Evolutionary conservation across 805 yeast genomes (phyloP), one percentile per base, ranked within the genome.

Genomic region (Komagataella populi): DNA sequence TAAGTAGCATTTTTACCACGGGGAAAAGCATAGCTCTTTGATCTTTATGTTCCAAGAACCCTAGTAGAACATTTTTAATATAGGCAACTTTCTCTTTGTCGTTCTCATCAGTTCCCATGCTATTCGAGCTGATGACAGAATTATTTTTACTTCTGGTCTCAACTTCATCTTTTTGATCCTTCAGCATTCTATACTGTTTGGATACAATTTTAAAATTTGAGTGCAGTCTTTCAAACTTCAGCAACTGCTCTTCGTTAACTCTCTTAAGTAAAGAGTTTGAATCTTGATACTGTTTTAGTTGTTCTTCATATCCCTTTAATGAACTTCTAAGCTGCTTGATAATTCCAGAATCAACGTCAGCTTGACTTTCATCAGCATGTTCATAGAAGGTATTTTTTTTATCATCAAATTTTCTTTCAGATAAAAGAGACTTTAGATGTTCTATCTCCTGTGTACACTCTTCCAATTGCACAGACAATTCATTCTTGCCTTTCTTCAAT

Each of bases 41-140:
- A n/a, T 91, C 99, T 60, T 77, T 85, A 62, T 87, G 96, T 60
- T 90, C 96, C 51, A 93, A 66, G 63, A 85, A 93, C 2, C 97
- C 97, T 2, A 91, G 69, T n/a, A 91, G 65, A 2, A 91, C 96
- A 62, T 93, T 93, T 63, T 86, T 87, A 50, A 89, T 73, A 62
- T 91, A 91, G 10, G 95, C 87, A 18, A 83, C 72, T 58, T 80
- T 84, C 48, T 71, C 73, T 16, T 62, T 62, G 22, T 60, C 61
- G 17, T 68, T 70, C 3, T 60, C 65, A 36, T 54, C 56, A 5
- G 54, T 18, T 44, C 30, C 22, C 24, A 4, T 18, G 48, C 24
- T 22, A n/a, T 10, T 46, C 12, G 23, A 23, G 14, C 18, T 43
- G 16, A 18, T 23, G 14, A 47, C 44, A 1, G 22, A 16, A 23